These are phyloP conservation scores for Priceomyces melissophilus DNA, from an alignment of 805 yeast species.

Conservation along the genomic window DNA sequence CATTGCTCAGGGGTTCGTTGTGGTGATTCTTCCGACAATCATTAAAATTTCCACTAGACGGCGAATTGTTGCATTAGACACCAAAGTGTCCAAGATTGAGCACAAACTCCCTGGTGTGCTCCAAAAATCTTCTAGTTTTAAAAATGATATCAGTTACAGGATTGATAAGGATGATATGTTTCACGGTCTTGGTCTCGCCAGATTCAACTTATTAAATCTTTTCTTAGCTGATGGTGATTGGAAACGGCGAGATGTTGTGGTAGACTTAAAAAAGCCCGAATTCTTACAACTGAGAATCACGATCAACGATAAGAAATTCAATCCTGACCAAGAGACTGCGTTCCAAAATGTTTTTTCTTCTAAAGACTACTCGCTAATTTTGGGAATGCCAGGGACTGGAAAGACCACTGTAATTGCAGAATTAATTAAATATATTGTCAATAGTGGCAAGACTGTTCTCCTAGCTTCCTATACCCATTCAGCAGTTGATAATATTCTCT, in stretches of 20 bases:
- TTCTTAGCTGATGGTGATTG: constrained; percentile 52
- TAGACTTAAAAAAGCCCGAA: constrained; percentile 50
- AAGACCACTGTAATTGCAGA: constrained; percentile 70
- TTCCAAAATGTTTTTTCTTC: constrained; percentile 61
- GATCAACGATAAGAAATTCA: constrained; percentile 39
- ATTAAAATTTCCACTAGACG: constrained; percentile 54
- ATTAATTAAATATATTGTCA: constrained; percentile 58
- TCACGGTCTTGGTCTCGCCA: constrained; percentile 69
- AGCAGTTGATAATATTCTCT: constrained; percentile 88
- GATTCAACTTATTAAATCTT: constrained; percentile 71
- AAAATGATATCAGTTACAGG: constrained; percentile 41
- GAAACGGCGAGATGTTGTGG: constrained; percentile 45
- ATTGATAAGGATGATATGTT: constrained; percentile 79
- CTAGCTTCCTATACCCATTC: constrained; percentile 90
- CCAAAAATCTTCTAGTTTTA: constrained; percentile 3
- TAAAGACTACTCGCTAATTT: constrained; percentile 71
- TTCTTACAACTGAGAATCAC: constrained; percentile 25
- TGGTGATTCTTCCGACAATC: constrained; percentile 36
- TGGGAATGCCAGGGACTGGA: constrained; percentile 98
- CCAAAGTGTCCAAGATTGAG: constrained; percentile 42
- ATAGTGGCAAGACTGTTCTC: constrained; percentile 62
- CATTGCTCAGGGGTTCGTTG: constrained; percentile 60
- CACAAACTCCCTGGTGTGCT: constrained; percentile 5
- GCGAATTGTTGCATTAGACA: constrained; percentile 44
- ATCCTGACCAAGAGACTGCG: constrained; percentile 70